These are phyloP conservation scores for Annona cherimola DNA, from an alignment of 164 flowering plant genomes.

Conservation along the genomic window DNA sequence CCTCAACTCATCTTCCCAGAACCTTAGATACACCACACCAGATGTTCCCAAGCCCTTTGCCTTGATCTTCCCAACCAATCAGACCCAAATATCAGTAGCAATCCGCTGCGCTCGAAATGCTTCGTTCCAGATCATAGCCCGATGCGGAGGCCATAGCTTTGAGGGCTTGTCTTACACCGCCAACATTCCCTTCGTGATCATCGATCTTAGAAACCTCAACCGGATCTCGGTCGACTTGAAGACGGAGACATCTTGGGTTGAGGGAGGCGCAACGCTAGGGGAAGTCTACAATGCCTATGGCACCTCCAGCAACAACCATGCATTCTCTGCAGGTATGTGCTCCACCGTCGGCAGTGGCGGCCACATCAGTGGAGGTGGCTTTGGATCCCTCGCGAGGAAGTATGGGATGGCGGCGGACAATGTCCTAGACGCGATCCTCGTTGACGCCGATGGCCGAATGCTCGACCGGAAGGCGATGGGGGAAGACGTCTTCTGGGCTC, in stretches of 20 bases:
- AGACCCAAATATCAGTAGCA: constrained; percentile 9
- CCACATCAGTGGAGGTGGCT: constrained; percentile 7
- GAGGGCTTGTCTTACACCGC: constrained; percentile 21
- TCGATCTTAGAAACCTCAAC: constrained; percentile 18
- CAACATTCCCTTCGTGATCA: constrained; percentile 13
- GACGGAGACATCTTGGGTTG: constrained; percentile 19
- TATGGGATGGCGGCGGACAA: constrained; percentile 17
- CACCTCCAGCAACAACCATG: constrained; percentile 9
- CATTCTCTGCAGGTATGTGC: constrained; percentile 26
- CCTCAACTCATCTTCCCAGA: neutral
- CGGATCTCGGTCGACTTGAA: constrained; percentile 12
- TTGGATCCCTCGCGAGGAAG: constrained; percentile 7
- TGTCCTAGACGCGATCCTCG: constrained; percentile 14
- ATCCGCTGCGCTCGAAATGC: constrained; percentile 16
- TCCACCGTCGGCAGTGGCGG: constrained; percentile 16
- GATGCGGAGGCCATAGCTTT: constrained; percentile 27
- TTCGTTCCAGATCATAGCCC: constrained; percentile 10
- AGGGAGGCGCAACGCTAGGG: constrained; percentile 29
- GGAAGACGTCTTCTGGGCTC: constrained; percentile 29
- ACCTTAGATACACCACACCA: constrained; percentile 4
- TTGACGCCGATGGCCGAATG: constrained; percentile 12
- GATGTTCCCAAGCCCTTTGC: constrained; percentile 1
- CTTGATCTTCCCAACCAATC: constrained; percentile 14
- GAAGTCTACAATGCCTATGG: constrained; percentile 17
- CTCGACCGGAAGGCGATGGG: constrained; percentile 21